These are phyloP conservation scores for Colletotrichum sp. DNA, from an alignment of 2,329 filamentous ascomycete genomes.

Conservation along the genomic window DNA sequence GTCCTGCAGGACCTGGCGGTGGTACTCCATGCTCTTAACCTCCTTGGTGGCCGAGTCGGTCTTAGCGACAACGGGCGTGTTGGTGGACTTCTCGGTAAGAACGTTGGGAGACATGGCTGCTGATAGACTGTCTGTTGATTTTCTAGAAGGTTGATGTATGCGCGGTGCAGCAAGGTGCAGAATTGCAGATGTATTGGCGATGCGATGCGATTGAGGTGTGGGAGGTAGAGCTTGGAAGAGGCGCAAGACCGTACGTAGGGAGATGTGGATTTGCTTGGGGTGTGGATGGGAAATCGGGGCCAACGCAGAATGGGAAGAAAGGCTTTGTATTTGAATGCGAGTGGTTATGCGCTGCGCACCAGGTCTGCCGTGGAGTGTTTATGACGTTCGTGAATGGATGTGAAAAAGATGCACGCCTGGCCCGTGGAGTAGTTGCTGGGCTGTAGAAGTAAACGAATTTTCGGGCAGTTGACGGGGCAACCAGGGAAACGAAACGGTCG, in stretches of 20 bases:
- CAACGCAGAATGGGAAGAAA: slow-evolving; percentile 6
- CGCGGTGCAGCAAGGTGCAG: neutral
- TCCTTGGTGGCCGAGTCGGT: slow-evolving; percentile 43
- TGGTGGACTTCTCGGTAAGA: slow-evolving; percentile 71
- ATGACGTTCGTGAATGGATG: slow-evolving; percentile 20
- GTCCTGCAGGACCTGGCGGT: slow-evolving; percentile 75
- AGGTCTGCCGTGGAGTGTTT: slow-evolving; percentile 11
- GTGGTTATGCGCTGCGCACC: neutral
- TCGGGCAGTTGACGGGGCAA: slow-evolving; percentile 21
- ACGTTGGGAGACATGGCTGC: slow-evolving; percentile 61
- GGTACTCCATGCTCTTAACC: slow-evolving; percentile 76
- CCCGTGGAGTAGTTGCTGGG: slow-evolving; percentile 18
- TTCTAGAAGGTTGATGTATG: neutral
- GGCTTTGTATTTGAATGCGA: slow-evolving; percentile 20
- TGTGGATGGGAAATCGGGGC: neutral
- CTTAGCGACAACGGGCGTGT: slow-evolving; percentile 50
- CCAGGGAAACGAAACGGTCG: slow-evolving; percentile 11
- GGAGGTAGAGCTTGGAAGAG: neutral
- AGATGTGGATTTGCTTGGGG: neutral
- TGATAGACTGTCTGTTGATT: neutral
- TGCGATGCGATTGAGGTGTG: neutral
- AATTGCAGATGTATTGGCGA: neutral
- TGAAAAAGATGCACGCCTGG: slow-evolving; percentile 20
- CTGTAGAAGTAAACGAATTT: slow-evolving; percentile 22
- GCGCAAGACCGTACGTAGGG: neutral